phyloP scores from a whole-genome alignment of 1,284 basidiomycete genomes.

The Cutaneotrichosporon cyanovorans region DNA sequence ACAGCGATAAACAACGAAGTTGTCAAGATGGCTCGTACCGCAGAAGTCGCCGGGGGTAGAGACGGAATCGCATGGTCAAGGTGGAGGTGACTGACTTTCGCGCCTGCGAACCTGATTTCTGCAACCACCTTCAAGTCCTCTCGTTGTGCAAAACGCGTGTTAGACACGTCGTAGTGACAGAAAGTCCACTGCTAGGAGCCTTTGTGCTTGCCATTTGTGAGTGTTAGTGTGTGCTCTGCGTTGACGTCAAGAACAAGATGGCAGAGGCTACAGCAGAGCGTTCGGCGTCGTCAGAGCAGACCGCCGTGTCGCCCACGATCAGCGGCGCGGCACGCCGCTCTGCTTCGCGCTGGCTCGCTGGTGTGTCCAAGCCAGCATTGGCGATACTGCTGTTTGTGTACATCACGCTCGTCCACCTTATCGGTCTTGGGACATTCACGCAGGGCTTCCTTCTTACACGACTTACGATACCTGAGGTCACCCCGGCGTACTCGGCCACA shows the following conservation, averaged over 20 bases:
- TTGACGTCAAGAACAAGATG: too few species aligned
- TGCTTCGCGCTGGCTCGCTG: slow-evolving; percentile 22
- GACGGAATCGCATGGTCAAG: background rate
- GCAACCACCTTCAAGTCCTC: too few species aligned
- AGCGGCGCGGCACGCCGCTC: slow-evolving; percentile 8
- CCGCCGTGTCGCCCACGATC: slow-evolving; percentile 1
- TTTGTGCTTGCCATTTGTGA: too few species aligned
- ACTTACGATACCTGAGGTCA: slow-evolving; percentile 60
- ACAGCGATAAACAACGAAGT: background rate
- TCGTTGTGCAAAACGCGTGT: too few species aligned
- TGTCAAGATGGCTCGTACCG: background rate
- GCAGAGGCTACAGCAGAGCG: background rate
- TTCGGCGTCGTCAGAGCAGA: background rate
- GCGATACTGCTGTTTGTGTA: slow-evolving; percentile 55
- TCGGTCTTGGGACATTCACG: slow-evolving; percentile 61
- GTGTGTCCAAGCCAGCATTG: slow-evolving; percentile 29
- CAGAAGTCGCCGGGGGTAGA: background rate
- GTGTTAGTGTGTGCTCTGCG: too few species aligned
- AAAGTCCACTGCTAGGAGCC: too few species aligned
- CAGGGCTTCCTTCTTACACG: slow-evolving; percentile 81
- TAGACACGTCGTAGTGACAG: too few species aligned
- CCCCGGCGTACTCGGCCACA: slow-evolving; percentile 45
- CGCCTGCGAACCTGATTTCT: background rate
- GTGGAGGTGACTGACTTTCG: background rate
- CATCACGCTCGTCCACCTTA: slow-evolving; percentile 49